phyloP scores from a whole-genome alignment of 2,329 filamentous ascomycete genomes.

The Purpureocillium lavendulum region DNA sequence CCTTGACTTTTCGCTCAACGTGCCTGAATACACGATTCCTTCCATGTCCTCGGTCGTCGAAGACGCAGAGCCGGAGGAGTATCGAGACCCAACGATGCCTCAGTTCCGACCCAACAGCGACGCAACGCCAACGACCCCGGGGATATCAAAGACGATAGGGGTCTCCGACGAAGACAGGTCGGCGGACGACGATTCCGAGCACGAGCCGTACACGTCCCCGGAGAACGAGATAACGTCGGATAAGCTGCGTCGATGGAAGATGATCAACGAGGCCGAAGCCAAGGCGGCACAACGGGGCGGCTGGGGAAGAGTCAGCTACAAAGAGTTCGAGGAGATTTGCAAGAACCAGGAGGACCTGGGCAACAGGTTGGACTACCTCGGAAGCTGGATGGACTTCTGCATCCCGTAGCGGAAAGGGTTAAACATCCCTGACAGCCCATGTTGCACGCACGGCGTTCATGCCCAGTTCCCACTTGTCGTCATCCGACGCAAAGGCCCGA shows the following conservation, averaged over 20 bases:
- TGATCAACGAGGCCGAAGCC: constrained; percentile 55
- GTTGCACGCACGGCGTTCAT: no score
- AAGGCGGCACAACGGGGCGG: constrained; percentile 68
- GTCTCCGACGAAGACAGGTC: constrained; percentile 1
- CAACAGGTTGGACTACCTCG: constrained; percentile 68
- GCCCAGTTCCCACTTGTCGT: no score
- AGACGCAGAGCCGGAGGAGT: constrained; percentile 13
- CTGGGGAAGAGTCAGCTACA: constrained; percentile 66
- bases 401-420: constrained; percentile 45
- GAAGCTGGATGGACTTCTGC: constrained; percentile 83
- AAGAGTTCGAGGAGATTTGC: constrained; percentile 74
- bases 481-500: no score
- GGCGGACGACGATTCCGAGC: neutral
- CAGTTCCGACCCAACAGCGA: constrained; percentile 56
- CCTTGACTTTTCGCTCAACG: constrained; percentile 13
- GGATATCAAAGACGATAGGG: neutral
- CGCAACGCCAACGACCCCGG: constrained; percentile 3
- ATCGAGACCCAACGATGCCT: constrained; percentile 56
- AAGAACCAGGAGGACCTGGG: constrained; percentile 54
- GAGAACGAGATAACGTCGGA: constrained; percentile 15
- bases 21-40: constrained; percentile 3
- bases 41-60: constrained; percentile 4
- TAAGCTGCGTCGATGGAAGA: constrained; percentile 40
- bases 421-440: no score
- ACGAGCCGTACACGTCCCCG: neutral